phyloP scores from a whole-genome alignment of 176 grass and related monocot species.

The Chloris gayana region DNA sequence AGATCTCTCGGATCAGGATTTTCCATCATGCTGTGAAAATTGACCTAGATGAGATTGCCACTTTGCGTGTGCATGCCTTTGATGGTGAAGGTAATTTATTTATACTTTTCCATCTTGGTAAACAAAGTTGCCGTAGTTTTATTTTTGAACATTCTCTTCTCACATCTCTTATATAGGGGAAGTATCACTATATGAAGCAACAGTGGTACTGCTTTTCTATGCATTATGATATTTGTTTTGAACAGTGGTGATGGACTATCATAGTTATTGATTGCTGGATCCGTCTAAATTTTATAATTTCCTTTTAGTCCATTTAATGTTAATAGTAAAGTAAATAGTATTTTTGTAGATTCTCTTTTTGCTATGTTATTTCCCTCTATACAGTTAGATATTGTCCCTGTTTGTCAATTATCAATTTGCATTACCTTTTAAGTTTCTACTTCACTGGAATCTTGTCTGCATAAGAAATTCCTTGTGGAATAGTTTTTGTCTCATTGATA shows the following conservation, averaged over 20 bases:
- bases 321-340: neutral
- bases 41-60: conserved; percentile 87
- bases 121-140: neutral
- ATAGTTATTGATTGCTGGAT: neutral
- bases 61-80: conserved; percentile 77
- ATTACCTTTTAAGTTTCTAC: conserved; percentile 20
- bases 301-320: neutral
- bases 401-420: neutral
- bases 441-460: neutral
- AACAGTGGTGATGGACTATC: conserved; percentile 2
- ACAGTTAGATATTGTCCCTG: neutral
- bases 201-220: neutral
- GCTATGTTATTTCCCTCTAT: neutral
- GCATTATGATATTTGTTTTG: neutral
- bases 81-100: conserved; percentile 72
- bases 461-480: conserved; percentile 2
- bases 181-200: neutral
- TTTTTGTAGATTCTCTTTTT: neutral
- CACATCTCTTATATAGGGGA: neutral
- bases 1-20: conserved; percentile 84
- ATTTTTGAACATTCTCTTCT: conserved; percentile 1
- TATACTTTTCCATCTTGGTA: neutral
- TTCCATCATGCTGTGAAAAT: conserved; percentile 96
- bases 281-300: neutral
- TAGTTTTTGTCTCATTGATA: conserved; percentile 12